A percentile compares a stretch with the other conserved stretches of the same genome.
Conservation (phyloP, 1,284 basidiomycete species). For the Puccinia coronata region DNA sequence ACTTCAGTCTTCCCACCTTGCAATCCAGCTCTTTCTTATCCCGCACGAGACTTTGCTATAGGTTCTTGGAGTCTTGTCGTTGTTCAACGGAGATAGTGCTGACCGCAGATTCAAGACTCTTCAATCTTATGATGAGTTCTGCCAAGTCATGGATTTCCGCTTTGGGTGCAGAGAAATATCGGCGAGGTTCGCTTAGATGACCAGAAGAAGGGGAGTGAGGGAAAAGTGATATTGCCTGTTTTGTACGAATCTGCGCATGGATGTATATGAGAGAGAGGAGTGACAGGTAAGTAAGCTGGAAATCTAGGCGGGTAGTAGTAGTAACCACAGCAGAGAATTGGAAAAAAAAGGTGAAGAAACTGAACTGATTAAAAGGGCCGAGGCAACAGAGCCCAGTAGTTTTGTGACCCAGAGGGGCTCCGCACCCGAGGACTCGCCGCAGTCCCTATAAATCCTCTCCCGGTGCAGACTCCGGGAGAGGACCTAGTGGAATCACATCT, state of each 20-base stretch:
- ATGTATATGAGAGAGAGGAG: neutral
- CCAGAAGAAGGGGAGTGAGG: slow-evolving; percentile 10
- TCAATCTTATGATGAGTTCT: slow-evolving; percentile 29
- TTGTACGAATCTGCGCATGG: slow-evolving; percentile 16
- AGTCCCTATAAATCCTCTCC: too few species aligned
- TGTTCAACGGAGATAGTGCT: slow-evolving; percentile 26
- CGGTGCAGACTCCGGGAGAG: too few species aligned
- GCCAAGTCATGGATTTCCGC: slow-evolving; percentile 17
- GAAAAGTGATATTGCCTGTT: slow-evolving; percentile 27
- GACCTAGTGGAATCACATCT: too few species aligned
- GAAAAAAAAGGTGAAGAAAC: slow-evolving; percentile 8
- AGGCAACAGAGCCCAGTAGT: neutral
- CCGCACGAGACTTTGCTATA: slow-evolving; percentile 9
- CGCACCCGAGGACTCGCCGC: too few species aligned
- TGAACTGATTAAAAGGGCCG: slow-evolving; percentile 45
- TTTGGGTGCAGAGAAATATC: slow-evolving; percentile 23
- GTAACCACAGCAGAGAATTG: neutral
- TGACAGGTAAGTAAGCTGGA: neutral
- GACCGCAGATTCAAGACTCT: slow-evolving; percentile 16
- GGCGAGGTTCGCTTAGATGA: slow-evolving; percentile 11
- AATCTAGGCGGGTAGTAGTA: too few species aligned
- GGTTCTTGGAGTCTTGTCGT: slow-evolving; percentile 3
- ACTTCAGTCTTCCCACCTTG: slow-evolving; percentile 30
- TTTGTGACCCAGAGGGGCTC: too few species aligned
- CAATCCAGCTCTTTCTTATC: slow-evolving; percentile 25